Base-by-base conservation (phyloP, 2,329 filamentous ascomycete genomes). In the Penicillium sp. region DNA sequence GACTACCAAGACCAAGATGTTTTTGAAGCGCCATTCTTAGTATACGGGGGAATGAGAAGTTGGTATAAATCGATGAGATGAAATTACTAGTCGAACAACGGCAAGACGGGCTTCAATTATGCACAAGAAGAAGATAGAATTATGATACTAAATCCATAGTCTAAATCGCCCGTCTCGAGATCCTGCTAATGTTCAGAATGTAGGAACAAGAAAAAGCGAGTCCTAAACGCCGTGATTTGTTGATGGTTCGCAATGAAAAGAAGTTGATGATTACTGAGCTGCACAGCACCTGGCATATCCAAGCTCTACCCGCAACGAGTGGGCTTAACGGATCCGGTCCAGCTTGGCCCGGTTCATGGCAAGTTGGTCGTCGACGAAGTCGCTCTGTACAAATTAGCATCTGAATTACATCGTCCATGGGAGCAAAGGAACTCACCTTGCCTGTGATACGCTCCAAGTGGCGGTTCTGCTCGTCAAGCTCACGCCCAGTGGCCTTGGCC, bases 281-380 rank as follows among this genome's bases (percentile, higher is more conserved):
- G 54, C 60, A 67, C 64, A 63, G 69, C 69, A 64, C 68, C 68
- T 60, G 68, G 67, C 67, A 61, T 66, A 63, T 63, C 52, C 56
- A 45, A 63, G 53, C 57, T 57, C 62, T 46, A 56, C 51, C 44
- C 35, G 44, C 20, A 49, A 8, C 9, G 37, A 20, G 40, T 11
- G 8, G n/a, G 18, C 42, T 57, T 71, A 77, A 60, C 63, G 73
- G 57, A 77, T 77, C 35, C 87, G 82, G 66, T 88, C 85, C 72
- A 92, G 72, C 64, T 85, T 83, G 66, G 87, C 85, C 61, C 88
- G 82, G 78, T 92, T 92, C 82, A 90, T 85, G 55, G 85, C 85
- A 66, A 93, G 89, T 69, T 89, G 84, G 63, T 93, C 89, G 73
- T 92, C 89, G 63, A 96, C 89, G 65, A 81, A 83, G 71, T 96